A percentile compares a stretch with the other conserved stretches of the same genome.
Evolutionary conservation across 176 grass and related monocot species (phyloP).

Genomic region (Poa annua): DNA sequence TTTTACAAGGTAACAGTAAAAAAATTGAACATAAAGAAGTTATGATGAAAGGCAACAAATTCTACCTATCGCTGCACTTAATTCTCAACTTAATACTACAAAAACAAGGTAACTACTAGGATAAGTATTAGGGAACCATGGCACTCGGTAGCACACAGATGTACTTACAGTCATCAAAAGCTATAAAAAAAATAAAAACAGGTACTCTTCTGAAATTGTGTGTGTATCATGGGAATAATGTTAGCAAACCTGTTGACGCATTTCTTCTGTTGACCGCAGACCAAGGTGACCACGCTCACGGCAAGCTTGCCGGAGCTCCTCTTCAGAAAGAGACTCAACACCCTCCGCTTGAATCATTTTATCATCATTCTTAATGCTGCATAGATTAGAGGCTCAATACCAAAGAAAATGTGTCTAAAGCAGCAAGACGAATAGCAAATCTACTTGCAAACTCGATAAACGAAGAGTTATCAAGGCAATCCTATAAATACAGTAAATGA

Average conservation of each 20-base stretch:
- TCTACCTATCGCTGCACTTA: conserved; percentile 5
- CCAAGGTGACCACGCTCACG: conserved; percentile 88
- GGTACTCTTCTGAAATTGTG: conserved; percentile 26
- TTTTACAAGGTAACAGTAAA: conserved; percentile 21
- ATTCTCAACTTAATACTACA: conserved; percentile 13
- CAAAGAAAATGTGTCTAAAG: conserved; percentile 17
- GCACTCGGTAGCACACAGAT: not conserved
- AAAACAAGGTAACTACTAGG: conserved; percentile 35
- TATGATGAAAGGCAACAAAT: conserved; percentile 14
- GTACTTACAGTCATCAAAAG: conserved; percentile 9
- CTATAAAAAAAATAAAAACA: conserved; percentile 6
- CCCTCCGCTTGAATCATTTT: conserved; percentile 96
- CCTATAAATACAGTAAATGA: conserved; percentile 8
- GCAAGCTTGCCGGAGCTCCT: conserved; percentile 96
- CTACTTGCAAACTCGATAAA: conserved; percentile 17
- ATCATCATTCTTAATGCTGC: conserved; percentile 98
- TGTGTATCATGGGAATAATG: conserved; percentile 18
- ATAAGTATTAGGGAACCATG: conserved; percentile 7
- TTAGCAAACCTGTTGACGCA: conserved; percentile 80
- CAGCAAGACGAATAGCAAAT: conserved; percentile 21
- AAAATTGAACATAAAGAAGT: not conserved
- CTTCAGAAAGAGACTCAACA: conserved; percentile 96
- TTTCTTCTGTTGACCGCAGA: conserved; percentile 92
- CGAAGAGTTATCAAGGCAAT: conserved; percentile 8
- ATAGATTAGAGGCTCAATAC: conserved; percentile 23